Base-by-base conservation (phyloP, 2,329 filamentous ascomycete genomes). In the Verticillium albo-atrum region DNA sequence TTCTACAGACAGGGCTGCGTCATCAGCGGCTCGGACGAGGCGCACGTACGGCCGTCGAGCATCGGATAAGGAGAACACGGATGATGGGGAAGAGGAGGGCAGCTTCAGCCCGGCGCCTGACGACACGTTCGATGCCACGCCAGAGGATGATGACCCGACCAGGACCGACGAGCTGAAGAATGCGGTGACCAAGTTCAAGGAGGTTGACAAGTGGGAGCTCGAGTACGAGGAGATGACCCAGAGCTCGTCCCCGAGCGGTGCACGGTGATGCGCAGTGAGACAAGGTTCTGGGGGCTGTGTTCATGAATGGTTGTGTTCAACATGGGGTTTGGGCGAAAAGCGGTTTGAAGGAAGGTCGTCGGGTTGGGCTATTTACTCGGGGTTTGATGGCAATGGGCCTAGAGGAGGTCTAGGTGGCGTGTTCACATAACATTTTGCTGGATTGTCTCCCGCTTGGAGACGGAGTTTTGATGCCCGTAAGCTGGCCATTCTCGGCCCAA, bases 151-250 rank as follows among this genome's bases (percentile, higher is more conserved):
- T 59, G 71, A 71, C 55, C 70, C 74, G 6, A 68, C 80, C 54
- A n/a, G 28, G 7, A 75, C 80, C 26, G 72, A 81, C 50, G 85
- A 87, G 75, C 74, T 90, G 62, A 83, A 83, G 71, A 76, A 79
- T 55, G 83, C 85, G 47, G 78, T 78, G 10, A 80, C 77, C 68
- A 89, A 89, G 72, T 90, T 90, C 66, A 79, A 83, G 70, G 87
- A 89, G 72, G 87, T 90, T 47, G 87, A 90, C 70, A 77, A 81
- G 72, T 90, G 86, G 86, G 79, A 87, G 72, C 73, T 90, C 62
- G 84, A 86, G 56, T 90, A 84, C 71, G 87, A 90, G 74, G 85
- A 87, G 65, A 79, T 86, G 55, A 80, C 79, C 25, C 79, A 82
- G 70, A 79, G 78, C 61, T 82, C 80, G 60, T 85, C 83, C 23